Percentiles rank a stretch among this genome's conserved stretches.
These are phyloP conservation scores for Sugiyamaella sp. DNA, from an alignment of 1,139 yeast genomes.

Conservation along the genomic window DNA sequence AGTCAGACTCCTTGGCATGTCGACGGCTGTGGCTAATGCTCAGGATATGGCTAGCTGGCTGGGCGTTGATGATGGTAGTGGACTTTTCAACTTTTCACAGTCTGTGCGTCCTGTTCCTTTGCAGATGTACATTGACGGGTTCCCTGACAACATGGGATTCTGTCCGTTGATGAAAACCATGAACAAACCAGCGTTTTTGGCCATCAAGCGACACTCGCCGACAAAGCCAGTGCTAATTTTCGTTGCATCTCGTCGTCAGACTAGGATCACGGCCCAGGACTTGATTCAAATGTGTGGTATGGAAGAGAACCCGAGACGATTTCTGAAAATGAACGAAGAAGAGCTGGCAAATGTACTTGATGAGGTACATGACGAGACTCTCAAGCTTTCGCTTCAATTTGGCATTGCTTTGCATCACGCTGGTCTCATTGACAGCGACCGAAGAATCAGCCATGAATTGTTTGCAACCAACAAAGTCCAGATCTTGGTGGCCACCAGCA, in stretches of 20 bases:
- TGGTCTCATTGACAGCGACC: conserved; percentile 88
- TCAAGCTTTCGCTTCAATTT: conserved; percentile 80
- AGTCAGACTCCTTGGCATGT: conserved; percentile 85
- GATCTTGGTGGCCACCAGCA: conserved; percentile 89
- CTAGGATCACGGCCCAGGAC: conserved; percentile 91
- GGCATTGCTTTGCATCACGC: conserved; percentile 99
- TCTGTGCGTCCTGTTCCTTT: conserved; percentile 97
- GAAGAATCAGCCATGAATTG: conserved; percentile 81
- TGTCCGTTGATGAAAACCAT: conserved; percentile 96
- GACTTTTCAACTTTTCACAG: conserved; percentile 89
- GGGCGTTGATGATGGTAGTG: conserved; percentile 70
- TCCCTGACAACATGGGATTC: conserved; percentile 91
- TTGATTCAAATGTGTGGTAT: conserved; percentile 91
- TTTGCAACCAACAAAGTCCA: conserved; percentile 88
- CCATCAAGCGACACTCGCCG: conserved; percentile 94
- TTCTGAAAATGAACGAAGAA: conserved; percentile 72
- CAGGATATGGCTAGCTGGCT: conserved; percentile 98
- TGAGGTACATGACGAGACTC: conserved; percentile 85
- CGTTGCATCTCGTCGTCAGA: conserved; percentile 97
- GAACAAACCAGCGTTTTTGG: conserved; percentile 98
- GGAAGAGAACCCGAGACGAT: conserved; percentile 91
- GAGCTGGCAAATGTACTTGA: conserved; percentile 68
- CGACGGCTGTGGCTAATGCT: conserved; percentile 97
- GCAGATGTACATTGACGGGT: conserved; percentile 97
- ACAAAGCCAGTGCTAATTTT: conserved; percentile 89